Percentiles rank a stretch among this genome's conserved stretches.
Conservation (phyloP, 2,329 filamentous ascomycete genomes). For the Diaporthe amygdali region DNA sequence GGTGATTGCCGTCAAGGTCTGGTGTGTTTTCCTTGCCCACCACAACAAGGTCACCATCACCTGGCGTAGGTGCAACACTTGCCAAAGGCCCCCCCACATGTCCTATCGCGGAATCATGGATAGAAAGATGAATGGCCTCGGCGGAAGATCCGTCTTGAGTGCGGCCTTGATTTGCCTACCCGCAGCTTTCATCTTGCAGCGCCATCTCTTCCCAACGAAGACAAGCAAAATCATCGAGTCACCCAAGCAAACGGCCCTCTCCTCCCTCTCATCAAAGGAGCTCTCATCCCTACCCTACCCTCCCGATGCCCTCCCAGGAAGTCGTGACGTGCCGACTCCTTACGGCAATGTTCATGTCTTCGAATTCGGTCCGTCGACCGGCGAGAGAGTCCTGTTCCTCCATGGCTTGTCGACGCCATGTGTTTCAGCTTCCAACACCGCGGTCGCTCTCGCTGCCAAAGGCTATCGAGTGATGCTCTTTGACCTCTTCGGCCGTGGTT, state of each 20-base stretch:
- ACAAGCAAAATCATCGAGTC: constrained; percentile 31
- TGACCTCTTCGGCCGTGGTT: constrained; percentile 73
- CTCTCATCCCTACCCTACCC: constrained; percentile 53
- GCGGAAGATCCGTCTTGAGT: neutral
- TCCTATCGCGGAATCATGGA: too few relatives aligned
- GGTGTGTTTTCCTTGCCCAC: neutral
- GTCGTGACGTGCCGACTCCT: constrained; percentile 74
- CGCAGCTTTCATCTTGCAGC: constrained; percentile 6
- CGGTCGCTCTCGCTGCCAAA: constrained; percentile 64
- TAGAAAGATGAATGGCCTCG: neutral
- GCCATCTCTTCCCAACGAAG: neutral
- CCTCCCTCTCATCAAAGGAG: neutral
- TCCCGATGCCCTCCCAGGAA: constrained; percentile 72
- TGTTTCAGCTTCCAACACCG: constrained; percentile 71
- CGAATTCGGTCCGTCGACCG: constrained; percentile 79
- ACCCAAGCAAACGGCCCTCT: neutral
- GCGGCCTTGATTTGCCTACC: constrained; percentile 10
- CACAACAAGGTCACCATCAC: neutral
- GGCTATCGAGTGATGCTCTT: constrained; percentile 85
- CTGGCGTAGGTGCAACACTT: neutral
- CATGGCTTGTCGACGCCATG: constrained; percentile 87
- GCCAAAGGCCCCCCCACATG: neutral
- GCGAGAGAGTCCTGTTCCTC: constrained; percentile 76
- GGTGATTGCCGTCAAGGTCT: neutral
- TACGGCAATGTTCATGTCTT: constrained; percentile 81